Percentiles rank a stretch among this genome's conserved stretches.
These are phyloP conservation scores for Capsicum chinense DNA, from an alignment of 257 asterid genomes.

Conservation along the genomic window DNA sequence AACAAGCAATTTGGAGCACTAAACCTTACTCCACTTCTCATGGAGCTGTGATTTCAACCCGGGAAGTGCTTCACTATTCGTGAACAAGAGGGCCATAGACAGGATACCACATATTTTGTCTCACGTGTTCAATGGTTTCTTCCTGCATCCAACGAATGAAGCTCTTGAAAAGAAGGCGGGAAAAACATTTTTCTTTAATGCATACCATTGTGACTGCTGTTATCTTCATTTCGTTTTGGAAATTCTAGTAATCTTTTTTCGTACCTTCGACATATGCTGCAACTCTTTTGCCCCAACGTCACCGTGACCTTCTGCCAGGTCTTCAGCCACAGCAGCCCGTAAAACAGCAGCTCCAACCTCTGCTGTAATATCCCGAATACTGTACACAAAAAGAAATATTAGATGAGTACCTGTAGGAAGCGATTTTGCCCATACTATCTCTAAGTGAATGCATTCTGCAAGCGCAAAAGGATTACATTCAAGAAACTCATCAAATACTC, in stretches of 20 bases:
- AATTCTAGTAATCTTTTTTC: not conserved
- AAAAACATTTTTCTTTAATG: not conserved
- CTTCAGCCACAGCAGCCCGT: conserved; percentile 76
- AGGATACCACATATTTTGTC: conserved; percentile 87
- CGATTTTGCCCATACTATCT: not conserved
- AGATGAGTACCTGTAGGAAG: not conserved
- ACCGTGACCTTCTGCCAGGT: conserved; percentile 84
- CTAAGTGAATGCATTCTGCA: not conserved
- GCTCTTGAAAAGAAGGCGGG: not conserved
- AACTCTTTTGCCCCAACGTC: conserved; percentile 80
- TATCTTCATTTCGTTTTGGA: not conserved
- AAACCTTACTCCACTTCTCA: not conserved
- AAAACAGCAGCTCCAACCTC: conserved; percentile 96
- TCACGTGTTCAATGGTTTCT: conserved; percentile 64
- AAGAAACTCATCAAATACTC: not conserved
- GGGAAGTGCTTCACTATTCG: conserved; percentile 60
- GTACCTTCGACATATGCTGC: conserved; percentile 76
- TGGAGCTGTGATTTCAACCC: conserved; percentile 2
- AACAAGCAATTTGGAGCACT: not conserved
- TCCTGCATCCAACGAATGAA: conserved; percentile 63
- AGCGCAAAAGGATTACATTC: not conserved
- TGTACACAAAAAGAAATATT: conserved; percentile 39
- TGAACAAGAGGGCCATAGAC: conserved; percentile 95
- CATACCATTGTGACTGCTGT: not conserved
- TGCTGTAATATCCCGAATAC: conserved; percentile 91